A percentile compares a stretch with the other conserved stretches of the same genome.
These are phyloP conservation scores for Venustampulla echinocandica DNA, from an alignment of 495 filamentous ascomycete species.

Conservation along the genomic window DNA sequence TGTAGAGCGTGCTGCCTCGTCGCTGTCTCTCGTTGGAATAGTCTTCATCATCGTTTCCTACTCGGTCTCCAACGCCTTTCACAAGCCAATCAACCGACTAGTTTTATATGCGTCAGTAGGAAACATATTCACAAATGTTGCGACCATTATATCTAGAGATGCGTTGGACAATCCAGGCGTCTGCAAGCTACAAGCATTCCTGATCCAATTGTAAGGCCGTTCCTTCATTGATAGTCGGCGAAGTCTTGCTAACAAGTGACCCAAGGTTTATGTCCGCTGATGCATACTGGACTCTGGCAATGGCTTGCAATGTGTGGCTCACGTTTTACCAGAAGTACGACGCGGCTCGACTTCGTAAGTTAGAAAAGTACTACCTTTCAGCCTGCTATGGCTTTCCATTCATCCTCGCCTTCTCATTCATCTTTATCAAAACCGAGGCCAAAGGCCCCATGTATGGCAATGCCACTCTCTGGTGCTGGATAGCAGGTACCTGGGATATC, in stretches of 20 bases:
- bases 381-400: conserved; percentile 72
- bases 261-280: conserved; percentile 71
- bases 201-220: conserved; percentile 59
- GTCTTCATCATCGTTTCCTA: conserved; percentile 68
- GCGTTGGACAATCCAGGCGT: conserved; percentile 46
- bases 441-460: conserved; percentile 61
- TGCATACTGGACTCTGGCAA: conserved; percentile 71
- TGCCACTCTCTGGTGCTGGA: conserved; percentile 83
- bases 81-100: conserved; percentile 83
- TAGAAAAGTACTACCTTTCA: conserved; percentile 66
- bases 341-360: conserved; percentile 51
- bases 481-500: conserved; percentile 56
- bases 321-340: conserved; percentile 76
- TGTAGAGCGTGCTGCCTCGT: conserved; percentile 60
- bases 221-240: neutral
- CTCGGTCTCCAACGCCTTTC: conserved; percentile 47
- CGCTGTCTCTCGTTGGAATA: conserved; percentile 64
- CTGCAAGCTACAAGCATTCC: conserved; percentile 70
- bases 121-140: conserved; percentile 74
- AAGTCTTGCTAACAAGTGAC: conserved; percentile 17
- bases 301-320: conserved; percentile 83
- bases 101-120: conserved; percentile 82
- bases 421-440: conserved; percentile 46
- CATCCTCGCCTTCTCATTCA: conserved; percentile 57
- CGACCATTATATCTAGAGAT: conserved; percentile 50